phyloP scores from a whole-genome alignment of 2,329 filamentous ascomycete genomes.

The Colletotrichum sansevieriae region DNA sequence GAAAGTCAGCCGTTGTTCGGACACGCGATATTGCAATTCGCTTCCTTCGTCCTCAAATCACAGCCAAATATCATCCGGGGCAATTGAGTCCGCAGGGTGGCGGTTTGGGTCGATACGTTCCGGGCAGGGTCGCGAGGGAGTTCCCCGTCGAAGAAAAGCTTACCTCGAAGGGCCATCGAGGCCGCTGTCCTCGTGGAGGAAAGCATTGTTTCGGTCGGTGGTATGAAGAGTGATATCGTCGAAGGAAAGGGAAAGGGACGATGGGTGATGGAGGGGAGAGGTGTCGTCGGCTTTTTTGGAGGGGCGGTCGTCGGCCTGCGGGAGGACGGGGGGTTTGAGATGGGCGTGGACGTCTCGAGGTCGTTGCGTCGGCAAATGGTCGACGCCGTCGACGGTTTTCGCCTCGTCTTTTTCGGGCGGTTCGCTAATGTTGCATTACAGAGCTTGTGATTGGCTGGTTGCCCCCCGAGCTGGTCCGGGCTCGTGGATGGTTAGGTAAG shows the following conservation, averaged over 20 bases:
- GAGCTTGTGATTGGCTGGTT: conserved; percentile 31
- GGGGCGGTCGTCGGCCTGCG: conserved; percentile 29
- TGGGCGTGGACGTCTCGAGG: conserved; percentile 5
- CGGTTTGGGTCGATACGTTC: background rate
- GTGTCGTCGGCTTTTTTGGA: conserved; percentile 18
- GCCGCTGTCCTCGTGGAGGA: conserved; percentile 64
- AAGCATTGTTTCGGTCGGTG: conserved; percentile 54
- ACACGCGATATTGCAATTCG: too few relatives aligned
- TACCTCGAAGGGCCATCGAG: conserved; percentile 67
- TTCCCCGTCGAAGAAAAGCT: conserved; percentile 42
- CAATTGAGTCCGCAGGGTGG: conserved; percentile 7
- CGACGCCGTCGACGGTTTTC: conserved; percentile 39
- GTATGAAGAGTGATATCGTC: conserved; percentile 4
- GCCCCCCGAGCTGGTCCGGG: conserved; percentile 22
- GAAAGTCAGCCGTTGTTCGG: conserved; percentile 42
- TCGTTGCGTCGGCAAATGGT: conserved; percentile 28
- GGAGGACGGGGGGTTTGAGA: conserved; percentile 13
- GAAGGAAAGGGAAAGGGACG: too few relatives aligned
- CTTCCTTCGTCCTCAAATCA: too few relatives aligned
- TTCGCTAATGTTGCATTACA: conserved; percentile 35
- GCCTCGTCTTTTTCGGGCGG: conserved; percentile 31
- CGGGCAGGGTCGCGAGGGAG: conserved; percentile 18
- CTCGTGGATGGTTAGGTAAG: conserved; percentile 30
- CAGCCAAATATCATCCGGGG: background rate
- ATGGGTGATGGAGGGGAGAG: conserved; percentile 37